Percentiles rank a stretch among this genome's conserved stretches.
Evolutionary conservation across 352 stramenopile species (phyloP).

Genomic region (Globisporangium acanthophoron): DNA sequence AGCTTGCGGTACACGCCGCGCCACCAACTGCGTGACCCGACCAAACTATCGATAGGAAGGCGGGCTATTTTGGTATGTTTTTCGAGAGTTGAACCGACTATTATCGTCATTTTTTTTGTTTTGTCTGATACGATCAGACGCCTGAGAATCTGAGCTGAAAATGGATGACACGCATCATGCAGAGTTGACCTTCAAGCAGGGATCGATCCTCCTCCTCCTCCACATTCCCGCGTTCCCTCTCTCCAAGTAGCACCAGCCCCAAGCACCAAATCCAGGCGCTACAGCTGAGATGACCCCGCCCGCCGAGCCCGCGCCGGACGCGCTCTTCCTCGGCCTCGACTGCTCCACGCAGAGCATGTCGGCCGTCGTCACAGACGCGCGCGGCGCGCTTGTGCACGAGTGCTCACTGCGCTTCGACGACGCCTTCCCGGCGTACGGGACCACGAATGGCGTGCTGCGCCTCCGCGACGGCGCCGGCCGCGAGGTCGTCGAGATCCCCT

Average conservation of each 20-base stretch:
- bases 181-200: too few species aligned
- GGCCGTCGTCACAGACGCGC: conserved; percentile 45
- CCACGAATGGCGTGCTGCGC: conserved; percentile 64
- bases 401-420: conserved; percentile 70
- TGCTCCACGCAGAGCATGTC: conserved; percentile 86
- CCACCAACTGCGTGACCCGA: not conserved
- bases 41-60: not conserved
- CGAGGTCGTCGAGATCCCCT: conserved; percentile 50
- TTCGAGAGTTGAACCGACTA: conserved; percentile 1
- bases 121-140: too few species aligned
- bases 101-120: not conserved
- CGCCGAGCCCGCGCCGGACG: too few species aligned
- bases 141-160: too few species aligned
- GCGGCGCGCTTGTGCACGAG: conserved; percentile 38
- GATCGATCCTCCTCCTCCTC: too few species aligned
- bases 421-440: conserved; percentile 53
- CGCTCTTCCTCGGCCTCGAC: conserved; percentile 64
- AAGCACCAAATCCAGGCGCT: too few species aligned
- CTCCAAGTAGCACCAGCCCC: too few species aligned
- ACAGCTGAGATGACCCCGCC: not conserved
- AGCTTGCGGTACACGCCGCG: not conserved
- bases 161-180: too few species aligned
- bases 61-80: not conserved
- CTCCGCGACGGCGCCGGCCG: conserved; percentile 19
- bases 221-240: too few species aligned